Evolutionary conservation across 2,329 filamentous ascomycete species (phyloP).

Genomic region (Fusarium continuum): DNA sequence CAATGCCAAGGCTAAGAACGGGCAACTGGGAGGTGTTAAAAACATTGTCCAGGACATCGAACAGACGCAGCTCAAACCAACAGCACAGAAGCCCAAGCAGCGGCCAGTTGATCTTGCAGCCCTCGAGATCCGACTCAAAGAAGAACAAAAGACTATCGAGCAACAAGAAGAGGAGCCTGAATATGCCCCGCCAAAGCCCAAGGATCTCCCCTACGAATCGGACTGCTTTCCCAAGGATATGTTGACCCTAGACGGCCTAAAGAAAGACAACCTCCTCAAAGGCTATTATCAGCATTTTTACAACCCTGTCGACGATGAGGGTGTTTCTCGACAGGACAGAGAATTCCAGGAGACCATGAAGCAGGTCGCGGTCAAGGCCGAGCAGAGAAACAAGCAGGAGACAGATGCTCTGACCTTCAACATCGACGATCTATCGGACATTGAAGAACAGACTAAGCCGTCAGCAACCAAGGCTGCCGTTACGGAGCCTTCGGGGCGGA

Average conservation of each 20-base stretch:
- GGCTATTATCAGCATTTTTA: conserved; percentile 70
- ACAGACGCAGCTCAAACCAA: conserved; percentile 69
- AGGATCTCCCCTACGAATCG: conserved; percentile 73
- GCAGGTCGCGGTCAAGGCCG: conserved; percentile 63
- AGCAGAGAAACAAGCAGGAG: conserved; percentile 73
- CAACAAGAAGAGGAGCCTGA: conserved; percentile 75
- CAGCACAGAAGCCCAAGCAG: conserved; percentile 67
- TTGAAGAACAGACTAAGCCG: conserved; percentile 47
- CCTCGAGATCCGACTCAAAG: conserved; percentile 71
- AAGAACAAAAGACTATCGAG: conserved; percentile 56
- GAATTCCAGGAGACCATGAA: conserved; percentile 65
- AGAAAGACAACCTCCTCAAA: conserved; percentile 66
- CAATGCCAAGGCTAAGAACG: conserved; percentile 81
- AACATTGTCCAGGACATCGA: conserved; percentile 66
- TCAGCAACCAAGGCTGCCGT: conserved; percentile 2
- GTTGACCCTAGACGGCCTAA: conserved; percentile 66
- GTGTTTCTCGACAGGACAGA: conserved; percentile 69
- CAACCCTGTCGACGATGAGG: conserved; percentile 73
- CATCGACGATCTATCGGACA: conserved; percentile 55
- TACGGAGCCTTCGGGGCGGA: not conserved
- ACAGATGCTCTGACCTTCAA: conserved; percentile 71
- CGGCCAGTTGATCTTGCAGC: conserved; percentile 61
- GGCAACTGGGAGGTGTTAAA: conserved; percentile 73
- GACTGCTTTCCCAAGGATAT: conserved; percentile 70
- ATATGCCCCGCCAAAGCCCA: conserved; percentile 82